Base-by-base conservation (phyloP, 495 filamentous ascomycete genomes). In the Cercophora scortea region DNA sequence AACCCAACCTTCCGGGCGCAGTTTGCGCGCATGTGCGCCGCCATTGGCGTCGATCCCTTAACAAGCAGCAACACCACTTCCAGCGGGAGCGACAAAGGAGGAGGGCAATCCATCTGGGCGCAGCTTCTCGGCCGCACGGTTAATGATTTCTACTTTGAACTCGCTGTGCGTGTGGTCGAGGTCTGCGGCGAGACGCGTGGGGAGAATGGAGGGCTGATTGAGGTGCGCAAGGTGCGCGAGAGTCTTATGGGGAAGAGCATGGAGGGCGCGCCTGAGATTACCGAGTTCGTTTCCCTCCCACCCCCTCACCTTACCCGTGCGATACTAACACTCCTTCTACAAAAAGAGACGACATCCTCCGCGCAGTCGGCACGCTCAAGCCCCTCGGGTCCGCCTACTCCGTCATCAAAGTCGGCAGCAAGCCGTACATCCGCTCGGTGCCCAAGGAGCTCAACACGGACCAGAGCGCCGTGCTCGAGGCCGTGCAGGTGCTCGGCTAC, bases 101-200 rank as follows among this genome's bases (percentile, higher is more conserved):
- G 65, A 61, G 65, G 42, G 0, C 79, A 80, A 15, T 92, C 85
- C 59, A 83, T 96, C 56, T 96, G 93, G 93, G 87, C 89, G 12
- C 91, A 96, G 73, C 82, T 96, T 59, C 70, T 96, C 48, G 93
- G 93, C 1, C 79, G 86, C 17, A 88, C 82, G 59, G 92, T 97
- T 56, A 95, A 96, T 66, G 94, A 97, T 66, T 98, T 97, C 61
- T 97, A 97, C 67, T 97, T 97, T 66, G 92, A 95, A 71, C 78
- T 98, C 44, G 94, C 89, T 0, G 90, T 96, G 39, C 75, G 89
- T 32, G 89, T 97, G 7, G 94, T 98, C 8, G 93, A 96, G 69
- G 82, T 97, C 0, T 98, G 93, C 68, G 76, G 89, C 4, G 83
- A 81, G 47, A 96, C 91, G 39, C 77, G 94, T 50, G 81, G 81